Conservation (phyloP, 2,329 filamentous ascomycete species). For the Neobulgaria alba region DNA sequence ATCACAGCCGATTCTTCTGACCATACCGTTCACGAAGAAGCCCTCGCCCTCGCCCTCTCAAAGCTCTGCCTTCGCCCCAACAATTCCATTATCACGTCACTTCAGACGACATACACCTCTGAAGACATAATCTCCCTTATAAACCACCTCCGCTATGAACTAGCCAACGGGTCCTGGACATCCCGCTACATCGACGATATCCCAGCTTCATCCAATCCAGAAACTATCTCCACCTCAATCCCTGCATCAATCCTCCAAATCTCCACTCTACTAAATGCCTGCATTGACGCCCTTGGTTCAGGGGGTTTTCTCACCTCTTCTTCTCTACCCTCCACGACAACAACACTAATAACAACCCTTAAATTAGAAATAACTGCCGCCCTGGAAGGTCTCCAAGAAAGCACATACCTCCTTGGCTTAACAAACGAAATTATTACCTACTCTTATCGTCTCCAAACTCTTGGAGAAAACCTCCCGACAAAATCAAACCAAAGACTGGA, state of each 20-base stretch:
- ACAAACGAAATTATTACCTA: constrained; percentile 60
- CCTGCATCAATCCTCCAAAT: constrained; percentile 64
- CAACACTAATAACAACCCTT: constrained; percentile 53
- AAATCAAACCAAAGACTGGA: constrained; percentile 15
- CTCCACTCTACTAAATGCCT: constrained; percentile 61
- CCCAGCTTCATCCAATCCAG: constrained; percentile 37
- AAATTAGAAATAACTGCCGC: constrained; percentile 62
- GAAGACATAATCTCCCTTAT: constrained; percentile 65
- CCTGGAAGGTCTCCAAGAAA: constrained; percentile 64
- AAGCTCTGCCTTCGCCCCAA: constrained; percentile 61
- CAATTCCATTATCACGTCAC: constrained; percentile 48
- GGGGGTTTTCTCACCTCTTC: constrained; percentile 66
- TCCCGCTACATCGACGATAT: constrained; percentile 57
- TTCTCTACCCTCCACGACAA: constrained; percentile 38
- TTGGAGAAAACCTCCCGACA: background rate
- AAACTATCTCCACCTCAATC: constrained; percentile 47
- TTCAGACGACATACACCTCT: constrained; percentile 55
- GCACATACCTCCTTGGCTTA: constrained; percentile 53
- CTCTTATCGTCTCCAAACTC: constrained; percentile 31
- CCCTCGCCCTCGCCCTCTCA: constrained; percentile 58
- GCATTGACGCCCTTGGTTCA: constrained; percentile 66
- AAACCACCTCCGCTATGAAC: constrained; percentile 62
- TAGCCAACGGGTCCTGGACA: constrained; percentile 69
- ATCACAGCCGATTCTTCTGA: constrained; percentile 17
- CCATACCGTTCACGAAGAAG: constrained; percentile 49